Conservation (phyloP, 306 rosid genomes). For the Ammopiptanthus mongolicus region DNA sequence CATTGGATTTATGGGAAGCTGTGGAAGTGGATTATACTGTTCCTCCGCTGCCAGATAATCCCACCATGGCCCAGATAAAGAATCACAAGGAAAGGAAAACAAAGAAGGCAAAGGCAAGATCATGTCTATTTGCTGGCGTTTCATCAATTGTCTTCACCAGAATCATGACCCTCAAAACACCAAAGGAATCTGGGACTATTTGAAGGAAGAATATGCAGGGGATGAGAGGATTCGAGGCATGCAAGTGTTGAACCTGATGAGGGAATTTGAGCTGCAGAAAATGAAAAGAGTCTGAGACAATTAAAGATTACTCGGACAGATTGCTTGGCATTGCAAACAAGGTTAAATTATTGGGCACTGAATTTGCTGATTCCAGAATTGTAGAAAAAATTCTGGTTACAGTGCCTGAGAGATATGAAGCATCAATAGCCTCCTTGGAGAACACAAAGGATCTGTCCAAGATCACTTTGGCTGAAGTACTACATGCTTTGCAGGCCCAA, state of each 20-base stretch:
- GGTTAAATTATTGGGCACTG: too few relatives aligned
- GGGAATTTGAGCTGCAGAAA: neutral
- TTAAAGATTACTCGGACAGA: neutral
- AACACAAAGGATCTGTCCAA: neutral
- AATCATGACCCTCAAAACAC: too few relatives aligned
- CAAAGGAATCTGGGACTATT: too few relatives aligned
- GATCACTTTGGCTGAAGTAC: neutral
- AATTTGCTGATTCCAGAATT: too few relatives aligned
- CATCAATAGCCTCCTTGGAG: neutral
- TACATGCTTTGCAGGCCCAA: neutral
- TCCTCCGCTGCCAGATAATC: too few relatives aligned
- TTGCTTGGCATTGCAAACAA: neutral
- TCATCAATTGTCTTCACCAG: too few relatives aligned
- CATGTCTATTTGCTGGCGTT: too few relatives aligned
- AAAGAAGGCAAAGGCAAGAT: too few relatives aligned
- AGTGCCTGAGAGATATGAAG: neutral
- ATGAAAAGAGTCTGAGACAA: neutral
- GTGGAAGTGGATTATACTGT: too few relatives aligned
- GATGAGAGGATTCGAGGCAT: neutral
- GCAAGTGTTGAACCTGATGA: neutral
- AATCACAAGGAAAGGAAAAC: too few relatives aligned
- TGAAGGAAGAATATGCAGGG: neutral
- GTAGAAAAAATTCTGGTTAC: neutral
- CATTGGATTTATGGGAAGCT: too few relatives aligned
- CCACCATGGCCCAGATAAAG: too few relatives aligned